A percentile compares a stretch with the other conserved stretches of the same genome.
phyloP scores from a whole-genome alignment of 192 early-diverging fungal species.

The Backusella parvicylindrica region DNA sequence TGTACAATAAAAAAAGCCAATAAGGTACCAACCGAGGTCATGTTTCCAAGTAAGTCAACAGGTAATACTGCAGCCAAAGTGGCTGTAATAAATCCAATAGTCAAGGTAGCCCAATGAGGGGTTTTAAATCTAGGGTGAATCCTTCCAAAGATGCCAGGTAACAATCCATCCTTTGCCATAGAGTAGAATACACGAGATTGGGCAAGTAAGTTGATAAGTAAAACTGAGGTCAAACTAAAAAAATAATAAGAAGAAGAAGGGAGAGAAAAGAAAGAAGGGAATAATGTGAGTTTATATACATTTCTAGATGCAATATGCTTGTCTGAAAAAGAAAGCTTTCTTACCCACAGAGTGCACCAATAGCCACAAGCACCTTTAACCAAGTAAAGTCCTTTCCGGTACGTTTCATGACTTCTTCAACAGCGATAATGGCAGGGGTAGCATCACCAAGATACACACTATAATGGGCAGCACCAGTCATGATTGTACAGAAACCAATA shows the following conservation, averaged over 20 bases:
- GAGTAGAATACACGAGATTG: constrained; percentile 88
- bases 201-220: constrained; percentile 70
- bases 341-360: constrained; percentile 72
- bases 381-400: constrained; percentile 52
- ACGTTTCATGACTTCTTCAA: constrained; percentile 17
- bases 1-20: constrained; percentile 85
- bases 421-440: constrained; percentile 56
- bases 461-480: constrained; percentile 72
- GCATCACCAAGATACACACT: constrained; percentile 35
- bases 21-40: constrained; percentile 84
- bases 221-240: constrained; percentile 66
- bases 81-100: constrained; percentile 63
- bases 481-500: constrained; percentile 61
- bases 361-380: constrained; percentile 67
- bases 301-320: not conserved
- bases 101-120: constrained; percentile 69
- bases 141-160: constrained; percentile 68
- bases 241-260: not conserved
- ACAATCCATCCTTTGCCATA: constrained; percentile 85
- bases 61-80: constrained; percentile 73
- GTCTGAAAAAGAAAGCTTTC: not conserved
- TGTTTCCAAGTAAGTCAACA: constrained; percentile 77
- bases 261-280: not conserved
- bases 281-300: not conserved
- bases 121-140: constrained; percentile 74